Percentiles rank a stretch among this genome's conserved stretches.
These are phyloP conservation scores for Antrodiella citrinella DNA, from an alignment of 768 basidiomycete species.

Conservation along the genomic window DNA sequence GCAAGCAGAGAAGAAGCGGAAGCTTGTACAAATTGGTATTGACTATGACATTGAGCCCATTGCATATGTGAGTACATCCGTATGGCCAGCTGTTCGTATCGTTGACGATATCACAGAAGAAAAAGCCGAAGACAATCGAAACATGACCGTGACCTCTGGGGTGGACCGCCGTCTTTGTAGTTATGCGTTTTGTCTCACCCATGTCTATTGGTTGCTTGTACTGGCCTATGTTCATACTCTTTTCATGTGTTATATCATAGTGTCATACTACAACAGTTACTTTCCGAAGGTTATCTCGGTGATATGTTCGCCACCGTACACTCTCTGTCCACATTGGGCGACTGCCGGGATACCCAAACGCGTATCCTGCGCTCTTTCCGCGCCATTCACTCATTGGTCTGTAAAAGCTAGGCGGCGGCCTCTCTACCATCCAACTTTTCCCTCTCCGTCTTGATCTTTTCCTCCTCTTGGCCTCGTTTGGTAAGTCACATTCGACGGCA, in stretches of 20 bases:
- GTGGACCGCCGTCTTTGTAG: too few relatives aligned
- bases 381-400: constrained; percentile 19
- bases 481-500: constrained; percentile 2
- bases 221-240: neutral
- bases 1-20: constrained; percentile 69
- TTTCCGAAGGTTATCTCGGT: constrained; percentile 18
- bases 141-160: too few relatives aligned
- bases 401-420: constrained; percentile 20
- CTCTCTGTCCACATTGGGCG: constrained; percentile 14
- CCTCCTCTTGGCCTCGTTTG: neutral
- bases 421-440: neutral
- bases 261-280: constrained; percentile 5
- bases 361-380: constrained; percentile 23
- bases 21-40: constrained; percentile 76
- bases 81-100: neutral
- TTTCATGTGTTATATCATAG: neutral
- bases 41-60: constrained; percentile 78
- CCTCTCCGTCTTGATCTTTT: constrained; percentile 3
- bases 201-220: neutral
- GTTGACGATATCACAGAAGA: constrained; percentile 21
- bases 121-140: constrained; percentile 24
- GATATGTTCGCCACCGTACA: constrained; percentile 11
- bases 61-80: constrained; percentile 60
- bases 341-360: constrained; percentile 24
- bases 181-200: neutral